Conservation (phyloP, 108 stramenopile species). For the Aurantiochytrium sp. region DNA sequence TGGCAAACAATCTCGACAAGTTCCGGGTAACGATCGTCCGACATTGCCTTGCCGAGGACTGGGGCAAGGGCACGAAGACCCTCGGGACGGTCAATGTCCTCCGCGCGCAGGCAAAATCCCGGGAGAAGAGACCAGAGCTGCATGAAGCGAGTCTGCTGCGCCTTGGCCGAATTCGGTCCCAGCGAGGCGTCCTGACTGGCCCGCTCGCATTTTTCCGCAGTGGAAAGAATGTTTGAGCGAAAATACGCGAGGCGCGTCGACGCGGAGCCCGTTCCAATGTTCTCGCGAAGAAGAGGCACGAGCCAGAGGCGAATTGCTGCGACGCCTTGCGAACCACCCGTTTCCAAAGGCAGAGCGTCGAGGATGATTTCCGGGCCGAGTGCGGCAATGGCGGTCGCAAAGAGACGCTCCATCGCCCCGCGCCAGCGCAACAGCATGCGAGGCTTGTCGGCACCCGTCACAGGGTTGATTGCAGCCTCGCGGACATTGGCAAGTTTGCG, state of each 20-base stretch:
- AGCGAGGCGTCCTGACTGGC: neutral
- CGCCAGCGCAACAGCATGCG: neutral
- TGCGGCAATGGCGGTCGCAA: neutral
- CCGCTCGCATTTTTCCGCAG: neutral
- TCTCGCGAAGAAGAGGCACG: neutral
- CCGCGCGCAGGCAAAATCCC: neutral
- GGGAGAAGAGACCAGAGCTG: constrained; percentile 9
- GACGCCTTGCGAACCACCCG: neutral
- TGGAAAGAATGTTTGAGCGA: neutral
- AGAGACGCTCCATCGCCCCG: neutral
- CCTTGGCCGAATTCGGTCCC: neutral
- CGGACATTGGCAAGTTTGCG: neutral
- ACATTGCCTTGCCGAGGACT: neutral
- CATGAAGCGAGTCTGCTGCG: neutral
- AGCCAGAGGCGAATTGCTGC: neutral
- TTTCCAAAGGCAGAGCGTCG: neutral
- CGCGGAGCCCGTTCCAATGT: neutral
- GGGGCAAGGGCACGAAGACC: neutral
- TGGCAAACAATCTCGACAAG: neutral
- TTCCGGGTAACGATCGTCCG: neutral
- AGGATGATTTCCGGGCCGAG: neutral
- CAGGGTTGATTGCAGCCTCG: neutral
- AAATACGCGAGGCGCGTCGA: neutral
- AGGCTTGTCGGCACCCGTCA: neutral
- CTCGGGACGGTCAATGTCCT: neutral